Evolutionary conservation across 176 grass and related monocot genomes (phyloP), one percentile per base, ranked within the genome.

Genomic region (Aegilops tauschii): DNA sequence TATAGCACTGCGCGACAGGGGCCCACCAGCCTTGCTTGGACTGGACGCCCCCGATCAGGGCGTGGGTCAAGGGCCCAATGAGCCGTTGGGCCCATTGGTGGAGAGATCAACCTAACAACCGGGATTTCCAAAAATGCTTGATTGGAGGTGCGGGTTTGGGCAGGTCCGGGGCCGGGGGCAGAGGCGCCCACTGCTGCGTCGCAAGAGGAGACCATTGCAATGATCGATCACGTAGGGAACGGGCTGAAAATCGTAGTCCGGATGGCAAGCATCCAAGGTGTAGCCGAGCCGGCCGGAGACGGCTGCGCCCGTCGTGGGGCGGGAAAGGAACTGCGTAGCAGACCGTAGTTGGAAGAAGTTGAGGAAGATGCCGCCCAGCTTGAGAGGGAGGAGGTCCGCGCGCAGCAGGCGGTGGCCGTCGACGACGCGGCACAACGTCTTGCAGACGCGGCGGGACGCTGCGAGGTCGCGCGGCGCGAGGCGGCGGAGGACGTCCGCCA

Each of bases 121-220:
- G 0, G 20, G 11, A 0, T 72, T 0, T 42, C 0, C 0, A 6
- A 72, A 12, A 3, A 42, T 20, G 0, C 69, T 23, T 72, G 69
- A 8, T 17, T 42, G 69, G 1, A 20, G 69, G 35, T 13, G 68
- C 7, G 1, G 32, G 8, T 9, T 40, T 3, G 35, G 69, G 35
- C 20, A 42, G 21, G 20, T 36, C 32, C 8, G 67, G 67, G 17
- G 1, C 12, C 12, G 28, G 28, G 32, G 67, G 67, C 30, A 69
- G 34, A 0, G 34, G 18, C 17, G 67, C 32, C 67, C 67, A 37
- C 69, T 72, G 69, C 69, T 9, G 69, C 10, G 69, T 72, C 20
- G 69, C 69, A 72, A 42, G 35, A 72, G 69, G 69, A 72, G 69
- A 5, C 69, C 69, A 72, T 72, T 72, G 69, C 69, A 72, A 35